Percentiles rank a stretch among this genome's conserved stretches.
phyloP scores from a whole-genome alignment of 257 asterid genomes.

The Primulina eburnea region DNA sequence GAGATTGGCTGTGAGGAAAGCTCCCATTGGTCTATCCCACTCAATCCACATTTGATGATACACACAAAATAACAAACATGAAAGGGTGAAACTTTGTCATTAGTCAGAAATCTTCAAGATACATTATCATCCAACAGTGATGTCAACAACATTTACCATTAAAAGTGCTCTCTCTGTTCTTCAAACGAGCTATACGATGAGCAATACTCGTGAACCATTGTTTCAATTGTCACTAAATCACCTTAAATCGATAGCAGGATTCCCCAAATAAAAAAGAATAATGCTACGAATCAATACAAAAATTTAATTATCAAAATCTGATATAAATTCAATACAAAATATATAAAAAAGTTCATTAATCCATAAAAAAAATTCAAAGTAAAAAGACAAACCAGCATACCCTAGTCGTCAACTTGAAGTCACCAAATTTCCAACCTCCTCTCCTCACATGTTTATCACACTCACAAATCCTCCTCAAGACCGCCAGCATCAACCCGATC shows the following conservation, averaged over 20 bases:
- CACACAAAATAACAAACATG: not conserved
- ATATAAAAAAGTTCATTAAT: no score
- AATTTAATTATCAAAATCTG: no score
- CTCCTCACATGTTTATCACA: constrained; percentile 65
- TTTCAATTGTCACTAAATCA: not conserved
- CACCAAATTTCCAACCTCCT: constrained; percentile 61
- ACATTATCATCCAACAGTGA: not conserved
- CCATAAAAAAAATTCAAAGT: not conserved
- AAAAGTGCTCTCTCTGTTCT: not conserved
- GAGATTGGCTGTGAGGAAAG: not conserved
- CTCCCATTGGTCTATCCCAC: not conserved
- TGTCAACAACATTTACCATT: no score
- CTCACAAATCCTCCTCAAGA: constrained; percentile 57
- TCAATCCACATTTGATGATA: not conserved
- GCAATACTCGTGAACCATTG: not conserved
- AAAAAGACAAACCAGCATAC: constrained; percentile 24
- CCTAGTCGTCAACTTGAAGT: constrained; percentile 64
- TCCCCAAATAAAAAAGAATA: not conserved
- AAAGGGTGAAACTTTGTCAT: not conserved
- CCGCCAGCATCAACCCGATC: constrained; percentile 67
- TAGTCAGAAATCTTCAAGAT: not conserved
- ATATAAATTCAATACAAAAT: no score
- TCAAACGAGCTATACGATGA: not conserved
- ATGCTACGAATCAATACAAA: no score
- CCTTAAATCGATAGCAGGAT: not conserved